Conservation (phyloP, 2,329 filamentous ascomycete species). For the Penicillium corylophilum region DNA sequence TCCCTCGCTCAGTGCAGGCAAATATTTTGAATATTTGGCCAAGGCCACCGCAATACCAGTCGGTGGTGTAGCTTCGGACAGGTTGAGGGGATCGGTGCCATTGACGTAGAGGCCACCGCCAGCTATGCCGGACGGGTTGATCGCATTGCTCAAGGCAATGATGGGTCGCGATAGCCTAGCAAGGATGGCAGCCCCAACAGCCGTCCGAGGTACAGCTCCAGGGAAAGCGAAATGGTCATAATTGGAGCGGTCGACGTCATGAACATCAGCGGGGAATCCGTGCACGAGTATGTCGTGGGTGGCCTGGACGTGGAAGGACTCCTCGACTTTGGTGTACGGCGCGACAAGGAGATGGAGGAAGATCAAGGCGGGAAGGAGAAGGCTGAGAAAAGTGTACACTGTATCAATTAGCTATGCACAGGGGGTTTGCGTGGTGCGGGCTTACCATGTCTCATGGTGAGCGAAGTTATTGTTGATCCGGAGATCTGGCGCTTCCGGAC, state of each 20-base stretch:
- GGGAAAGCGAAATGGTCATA: constrained; percentile 93
- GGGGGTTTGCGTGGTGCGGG: constrained; percentile 1
- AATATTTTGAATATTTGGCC: background rate
- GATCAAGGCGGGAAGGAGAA: constrained; percentile 63
- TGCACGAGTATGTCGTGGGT: constrained; percentile 84
- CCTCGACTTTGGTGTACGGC: constrained; percentile 96
- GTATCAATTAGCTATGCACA: background rate
- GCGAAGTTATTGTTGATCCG: constrained; percentile 20
- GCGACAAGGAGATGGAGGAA: constrained; percentile 69
- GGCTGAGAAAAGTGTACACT: constrained; percentile 45
- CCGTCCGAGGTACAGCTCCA: constrained; percentile 87
- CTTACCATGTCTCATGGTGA: constrained; percentile 25
- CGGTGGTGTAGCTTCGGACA: background rate
- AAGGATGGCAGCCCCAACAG: constrained; percentile 76
- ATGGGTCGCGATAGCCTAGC: constrained; percentile 70
- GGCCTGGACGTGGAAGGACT: constrained; percentile 97
- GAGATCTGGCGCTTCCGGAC: constrained; percentile 29
- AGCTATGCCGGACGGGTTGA: background rate
- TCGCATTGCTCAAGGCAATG: constrained; percentile 49
- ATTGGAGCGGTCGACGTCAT: constrained; percentile 48
- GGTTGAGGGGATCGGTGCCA: background rate
- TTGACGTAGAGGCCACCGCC: background rate
- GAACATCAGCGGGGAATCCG: constrained; percentile 62
- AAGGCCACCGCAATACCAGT: background rate
- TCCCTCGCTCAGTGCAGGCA: constrained; percentile 52